These are phyloP conservation scores for Septoria petroselini DNA, from an alignment of 2,329 filamentous ascomycete species.

Conservation along the genomic window DNA sequence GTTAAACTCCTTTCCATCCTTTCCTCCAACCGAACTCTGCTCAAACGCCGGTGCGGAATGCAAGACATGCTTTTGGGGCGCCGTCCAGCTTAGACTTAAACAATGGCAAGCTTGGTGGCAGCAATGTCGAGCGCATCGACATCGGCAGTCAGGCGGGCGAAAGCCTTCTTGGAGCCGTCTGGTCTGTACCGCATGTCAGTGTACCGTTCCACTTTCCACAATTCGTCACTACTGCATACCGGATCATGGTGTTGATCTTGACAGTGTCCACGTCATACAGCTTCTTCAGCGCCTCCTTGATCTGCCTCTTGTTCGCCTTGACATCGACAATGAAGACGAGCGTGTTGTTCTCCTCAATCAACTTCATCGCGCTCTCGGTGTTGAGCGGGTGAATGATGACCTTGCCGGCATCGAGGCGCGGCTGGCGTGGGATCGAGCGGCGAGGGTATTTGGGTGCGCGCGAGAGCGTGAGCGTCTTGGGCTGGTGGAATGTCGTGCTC, in stretches of 20 bases:
- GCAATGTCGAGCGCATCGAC: constrained; percentile 99
- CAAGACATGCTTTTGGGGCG: constrained; percentile 33
- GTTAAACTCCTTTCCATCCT: constrained; percentile 1
- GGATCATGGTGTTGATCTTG: constrained; percentile 99
- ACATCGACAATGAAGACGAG: constrained; percentile 53
- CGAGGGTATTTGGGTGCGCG: constrained; percentile 93
- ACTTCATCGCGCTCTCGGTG: constrained; percentile 99
- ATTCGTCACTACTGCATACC: constrained; percentile 52
- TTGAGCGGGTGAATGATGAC: constrained; percentile 97
- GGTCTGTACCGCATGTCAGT: constrained; percentile 56
- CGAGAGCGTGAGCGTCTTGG: constrained; percentile 91
- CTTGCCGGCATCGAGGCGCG: constrained; percentile 96
- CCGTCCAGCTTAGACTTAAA: constrained; percentile 57
- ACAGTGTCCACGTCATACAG: constrained; percentile 96
- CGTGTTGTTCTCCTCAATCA: constrained; percentile 99
- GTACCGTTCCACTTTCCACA: background rate
- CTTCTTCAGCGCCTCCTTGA: constrained; percentile 97
- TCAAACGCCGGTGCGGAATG: constrained; percentile 32
- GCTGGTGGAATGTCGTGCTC: constrained; percentile 93
- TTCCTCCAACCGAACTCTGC: constrained; percentile 15
- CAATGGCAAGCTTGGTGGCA: constrained; percentile 96
- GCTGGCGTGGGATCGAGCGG: constrained; percentile 85
- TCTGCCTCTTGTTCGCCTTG: constrained; percentile 99
- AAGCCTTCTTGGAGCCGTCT: constrained; percentile 98
- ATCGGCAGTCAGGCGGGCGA: constrained; percentile 89